Conservation (phyloP, 176 grass and related monocot species). For the Aegilops umbellulata region DNA sequence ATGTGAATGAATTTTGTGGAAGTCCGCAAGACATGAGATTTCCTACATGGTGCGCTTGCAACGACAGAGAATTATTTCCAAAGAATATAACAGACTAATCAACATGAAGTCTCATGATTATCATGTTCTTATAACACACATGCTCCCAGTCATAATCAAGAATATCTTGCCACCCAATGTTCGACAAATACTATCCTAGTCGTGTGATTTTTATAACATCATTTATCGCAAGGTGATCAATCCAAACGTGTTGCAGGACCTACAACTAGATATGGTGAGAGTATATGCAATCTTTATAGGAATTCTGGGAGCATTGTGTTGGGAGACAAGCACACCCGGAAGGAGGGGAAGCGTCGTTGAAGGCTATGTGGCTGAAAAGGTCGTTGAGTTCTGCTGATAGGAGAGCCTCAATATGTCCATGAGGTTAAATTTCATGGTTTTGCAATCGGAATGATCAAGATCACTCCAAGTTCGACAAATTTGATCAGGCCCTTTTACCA, state of each 20-base stretch:
- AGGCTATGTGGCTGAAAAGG: neutral
- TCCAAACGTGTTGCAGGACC: neutral
- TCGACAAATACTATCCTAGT: neutral
- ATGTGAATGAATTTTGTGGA: neutral
- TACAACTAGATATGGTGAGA: neutral
- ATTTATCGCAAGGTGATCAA: neutral
- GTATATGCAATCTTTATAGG: neutral
- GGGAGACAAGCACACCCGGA: neutral
- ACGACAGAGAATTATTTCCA: neutral
- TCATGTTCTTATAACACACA: neutral
- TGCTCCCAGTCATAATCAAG: neutral
- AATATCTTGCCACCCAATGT: neutral
- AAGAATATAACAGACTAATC: no score
- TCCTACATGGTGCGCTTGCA: neutral
- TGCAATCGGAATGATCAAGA: no score
- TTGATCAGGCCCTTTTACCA: no score
- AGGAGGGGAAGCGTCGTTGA: neutral
- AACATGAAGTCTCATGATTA: neutral
- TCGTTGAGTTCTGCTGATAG: no score
- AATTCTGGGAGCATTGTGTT: neutral
- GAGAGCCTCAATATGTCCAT: no score
- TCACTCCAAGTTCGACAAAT: no score
- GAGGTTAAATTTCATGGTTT: no score
- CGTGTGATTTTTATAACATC: neutral
- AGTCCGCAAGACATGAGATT: neutral